Evolutionary conservation across 768 basidiomycete genomes (phyloP).

Genomic region (Collybiopsis luxurians): DNA sequence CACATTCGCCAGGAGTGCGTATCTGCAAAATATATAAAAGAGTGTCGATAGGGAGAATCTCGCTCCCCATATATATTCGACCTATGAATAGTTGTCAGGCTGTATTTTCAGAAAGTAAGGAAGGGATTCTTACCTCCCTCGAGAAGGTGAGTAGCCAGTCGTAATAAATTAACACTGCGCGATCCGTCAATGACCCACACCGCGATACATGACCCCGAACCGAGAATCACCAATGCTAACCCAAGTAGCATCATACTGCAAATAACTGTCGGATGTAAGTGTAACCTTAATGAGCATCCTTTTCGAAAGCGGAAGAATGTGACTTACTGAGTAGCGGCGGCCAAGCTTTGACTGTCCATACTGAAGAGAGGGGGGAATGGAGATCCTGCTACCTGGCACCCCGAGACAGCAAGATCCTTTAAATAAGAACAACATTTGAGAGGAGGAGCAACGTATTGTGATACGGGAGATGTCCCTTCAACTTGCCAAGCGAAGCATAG

Average conservation of each 20-base stretch:
- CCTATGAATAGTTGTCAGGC: too few relatives aligned
- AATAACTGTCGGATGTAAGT: neutral
- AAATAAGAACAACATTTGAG: too few relatives aligned
- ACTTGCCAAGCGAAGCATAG: too few relatives aligned
- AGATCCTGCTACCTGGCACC: neutral
- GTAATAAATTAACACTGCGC: constrained; percentile 26
- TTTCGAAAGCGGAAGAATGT: neutral
- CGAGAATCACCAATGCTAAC: constrained; percentile 1
- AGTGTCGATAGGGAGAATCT: constrained; percentile 24
- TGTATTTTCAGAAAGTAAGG: too few relatives aligned
- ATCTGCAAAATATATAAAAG: constrained; percentile 31
- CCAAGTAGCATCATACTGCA: constrained; percentile 7
- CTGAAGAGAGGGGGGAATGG: neutral
- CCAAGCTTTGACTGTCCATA: neutral
- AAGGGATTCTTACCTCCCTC: too few relatives aligned
- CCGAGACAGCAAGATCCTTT: too few relatives aligned
- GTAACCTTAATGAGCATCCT: neutral
- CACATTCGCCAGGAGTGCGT: constrained; percentile 30
- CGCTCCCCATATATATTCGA: constrained; percentile 27
- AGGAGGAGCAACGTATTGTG: too few relatives aligned
- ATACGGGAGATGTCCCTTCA: too few relatives aligned
- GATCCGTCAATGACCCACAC: neutral
- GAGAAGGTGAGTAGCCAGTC: constrained; percentile 30
- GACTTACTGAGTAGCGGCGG: neutral
- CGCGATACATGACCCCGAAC: neutral